Evolutionary conservation across 179 eudicot species (phyloP).

Genomic region (Nepenthes alata): DNA sequence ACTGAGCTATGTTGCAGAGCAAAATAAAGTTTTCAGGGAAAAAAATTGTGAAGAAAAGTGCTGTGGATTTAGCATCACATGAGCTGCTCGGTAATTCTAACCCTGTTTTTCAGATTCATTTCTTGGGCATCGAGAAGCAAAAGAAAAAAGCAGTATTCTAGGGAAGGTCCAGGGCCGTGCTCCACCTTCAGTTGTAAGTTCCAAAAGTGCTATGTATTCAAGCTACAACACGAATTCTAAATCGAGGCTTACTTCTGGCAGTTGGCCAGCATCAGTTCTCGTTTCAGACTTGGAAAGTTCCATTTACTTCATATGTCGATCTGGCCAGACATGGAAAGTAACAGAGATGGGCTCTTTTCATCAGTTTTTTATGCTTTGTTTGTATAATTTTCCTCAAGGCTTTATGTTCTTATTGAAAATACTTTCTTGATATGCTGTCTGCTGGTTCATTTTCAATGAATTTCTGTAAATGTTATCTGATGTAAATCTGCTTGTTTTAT

Average conservation of each 20-base stretch:
- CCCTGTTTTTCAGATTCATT: constrained; percentile 7
- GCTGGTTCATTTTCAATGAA: background rate
- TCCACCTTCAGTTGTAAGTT: constrained; percentile 10
- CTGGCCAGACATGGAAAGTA: constrained; percentile 51
- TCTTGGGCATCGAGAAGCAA: constrained; percentile 37
- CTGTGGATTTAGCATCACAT: constrained; percentile 10
- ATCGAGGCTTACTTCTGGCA: constrained; percentile 10
- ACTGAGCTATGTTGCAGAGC: constrained; percentile 17
- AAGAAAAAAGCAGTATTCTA: constrained; percentile 19
- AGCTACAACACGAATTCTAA: constrained; percentile 8
- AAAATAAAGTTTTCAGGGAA: constrained; percentile 17
- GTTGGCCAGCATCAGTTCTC: constrained; percentile 2
- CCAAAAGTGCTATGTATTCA: constrained; percentile 6
- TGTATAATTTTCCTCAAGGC: background rate
- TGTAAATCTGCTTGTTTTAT: background rate
- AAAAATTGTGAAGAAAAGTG: constrained; percentile 20
- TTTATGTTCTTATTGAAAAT: background rate
- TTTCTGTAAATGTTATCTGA: background rate
- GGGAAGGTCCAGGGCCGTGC: constrained; percentile 10
- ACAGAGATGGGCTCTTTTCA: constrained; percentile 30
- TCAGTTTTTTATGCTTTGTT: background rate
- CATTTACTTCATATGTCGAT: constrained; percentile 41
- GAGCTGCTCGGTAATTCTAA: constrained; percentile 4
- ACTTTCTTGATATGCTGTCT: background rate
- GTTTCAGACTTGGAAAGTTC: constrained; percentile 12